Evolutionary conservation across 106 monocot species (phyloP), one percentile per base, ranked within the genome.

Genomic region (Hemerocallis citrina): DNA sequence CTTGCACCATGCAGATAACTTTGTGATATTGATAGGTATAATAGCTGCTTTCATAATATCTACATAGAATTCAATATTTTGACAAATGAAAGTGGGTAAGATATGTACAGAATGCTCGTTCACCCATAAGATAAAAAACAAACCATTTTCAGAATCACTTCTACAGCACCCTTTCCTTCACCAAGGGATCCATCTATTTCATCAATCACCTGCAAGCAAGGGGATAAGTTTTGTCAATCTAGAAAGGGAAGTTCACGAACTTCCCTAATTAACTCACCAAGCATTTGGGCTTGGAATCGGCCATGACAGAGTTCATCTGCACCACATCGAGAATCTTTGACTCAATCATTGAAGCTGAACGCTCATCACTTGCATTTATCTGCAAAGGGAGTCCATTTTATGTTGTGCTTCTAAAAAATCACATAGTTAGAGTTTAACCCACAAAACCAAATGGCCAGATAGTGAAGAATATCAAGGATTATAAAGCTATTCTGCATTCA

Each of bases 331-430:
- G 79, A 34, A 96, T 91, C 77, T 96, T 96, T 46, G 91, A 66
- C 57, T 96, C 96, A 59, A 91, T 70, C 6, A 67, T 70, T 58
- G 90, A 80, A 43, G 96, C 68, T 50, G 96, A 87, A 15, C 96
- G 81, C 64, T 96, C 96, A 77, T 96, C 96, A 74, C 96, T 96
- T 38, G 96, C 96, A 91, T 96, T 96, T 79, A 96, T 87, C 96
- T 96, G 72, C 73, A 85, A 5, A 36, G 21, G 57, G 17, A 21
- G 20, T 28, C 25, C 31, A 17, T 19, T 2, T 35, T 58, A 36
- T 37, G 34, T 37, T 37, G 36, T 37, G 37, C 37, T 35, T 36
- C 37, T 29, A 1, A 52, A 52, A 47, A 47, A 52, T 3, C 27
- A 52, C 51, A 2, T 52, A 27, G 11, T 22, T 49, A 6, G 11